Conservation (phyloP, 306 rosid genomes). For the Dryas octopetala region DNA sequence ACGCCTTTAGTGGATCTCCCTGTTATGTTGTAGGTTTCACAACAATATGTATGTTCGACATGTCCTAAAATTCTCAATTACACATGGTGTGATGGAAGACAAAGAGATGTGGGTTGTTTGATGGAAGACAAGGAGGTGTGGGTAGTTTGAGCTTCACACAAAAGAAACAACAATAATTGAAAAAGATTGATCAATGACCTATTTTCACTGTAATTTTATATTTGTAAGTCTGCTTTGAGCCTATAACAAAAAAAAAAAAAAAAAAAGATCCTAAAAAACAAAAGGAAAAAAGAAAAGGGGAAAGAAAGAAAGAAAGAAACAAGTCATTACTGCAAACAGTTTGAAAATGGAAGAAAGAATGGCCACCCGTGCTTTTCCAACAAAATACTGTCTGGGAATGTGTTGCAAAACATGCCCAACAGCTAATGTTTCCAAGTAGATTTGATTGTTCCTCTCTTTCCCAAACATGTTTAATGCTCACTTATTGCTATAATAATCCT, state of each 20-base stretch:
- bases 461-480: conserved; percentile 17
- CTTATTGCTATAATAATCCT: conserved; percentile 15
- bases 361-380: conserved; percentile 16
- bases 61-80: too few species aligned
- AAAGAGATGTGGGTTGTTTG: too few species aligned
- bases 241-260: background rate
- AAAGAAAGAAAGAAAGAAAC: background rate
- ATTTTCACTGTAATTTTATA: too few species aligned
- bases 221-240: too few species aligned
- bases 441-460: conserved; percentile 20
- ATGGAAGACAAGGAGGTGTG: background rate
- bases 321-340: conserved; percentile 18
- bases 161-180: background rate
- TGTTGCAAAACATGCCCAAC: conserved; percentile 22
- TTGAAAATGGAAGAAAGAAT: conserved; percentile 13
- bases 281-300: background rate
- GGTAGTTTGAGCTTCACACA: background rate
- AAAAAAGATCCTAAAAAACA: background rate
- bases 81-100: too few species aligned
- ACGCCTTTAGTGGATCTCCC: too few species aligned
- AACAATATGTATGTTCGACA: too few species aligned
- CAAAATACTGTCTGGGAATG: conserved; percentile 10
- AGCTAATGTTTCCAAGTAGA: conserved; percentile 23
- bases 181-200: background rate
- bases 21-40: too few species aligned